These are phyloP conservation scores for Macrophomina phaseolina DNA, from an alignment of 2,329 filamentous ascomycete genomes.

Conservation along the genomic window DNA sequence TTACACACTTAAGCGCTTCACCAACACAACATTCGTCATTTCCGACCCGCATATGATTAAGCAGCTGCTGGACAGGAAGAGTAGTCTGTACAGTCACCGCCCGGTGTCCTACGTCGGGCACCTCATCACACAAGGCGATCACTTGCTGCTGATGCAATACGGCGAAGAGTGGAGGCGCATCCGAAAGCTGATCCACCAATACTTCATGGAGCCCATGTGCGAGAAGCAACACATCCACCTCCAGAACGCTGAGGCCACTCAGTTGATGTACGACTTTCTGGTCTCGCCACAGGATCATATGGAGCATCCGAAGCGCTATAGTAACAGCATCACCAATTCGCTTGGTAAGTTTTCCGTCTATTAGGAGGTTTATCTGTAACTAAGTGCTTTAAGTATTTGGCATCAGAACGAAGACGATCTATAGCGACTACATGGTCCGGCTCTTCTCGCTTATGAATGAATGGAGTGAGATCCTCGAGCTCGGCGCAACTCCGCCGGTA, in stretches of 20 bases:
- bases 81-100: slow-evolving; percentile 39
- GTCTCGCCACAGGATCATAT: not conserved
- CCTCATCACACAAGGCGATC: slow-evolving; percentile 7
- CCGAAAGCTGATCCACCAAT: slow-evolving; percentile 21
- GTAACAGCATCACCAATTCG: slow-evolving; percentile 2
- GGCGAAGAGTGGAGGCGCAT: slow-evolving; percentile 10
- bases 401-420: not conserved
- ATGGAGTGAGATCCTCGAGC: slow-evolving; percentile 15
- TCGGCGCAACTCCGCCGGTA: slow-evolving; percentile 16
- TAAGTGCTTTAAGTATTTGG: not conserved
- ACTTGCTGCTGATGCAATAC: slow-evolving; percentile 12
- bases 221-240: slow-evolving; percentile 12
- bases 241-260: slow-evolving; percentile 38
- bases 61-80: slow-evolving; percentile 48
- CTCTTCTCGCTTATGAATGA: not conserved
- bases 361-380: too few species aligned
- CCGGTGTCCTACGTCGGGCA: not conserved
- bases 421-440: not conserved
- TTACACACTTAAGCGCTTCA: not conserved
- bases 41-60: slow-evolving; percentile 31
- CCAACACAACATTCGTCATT: slow-evolving; percentile 1
- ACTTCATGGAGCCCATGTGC: slow-evolving; percentile 9
- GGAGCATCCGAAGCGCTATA: not conserved
- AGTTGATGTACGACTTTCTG: slow-evolving; percentile 46
- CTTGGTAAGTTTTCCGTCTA: not conserved